Percentiles rank a stretch among this genome's conserved stretches.
Evolutionary conservation across 129 eudicot species (phyloP).

Genomic region (Smallanthus sonchifolius): DNA sequence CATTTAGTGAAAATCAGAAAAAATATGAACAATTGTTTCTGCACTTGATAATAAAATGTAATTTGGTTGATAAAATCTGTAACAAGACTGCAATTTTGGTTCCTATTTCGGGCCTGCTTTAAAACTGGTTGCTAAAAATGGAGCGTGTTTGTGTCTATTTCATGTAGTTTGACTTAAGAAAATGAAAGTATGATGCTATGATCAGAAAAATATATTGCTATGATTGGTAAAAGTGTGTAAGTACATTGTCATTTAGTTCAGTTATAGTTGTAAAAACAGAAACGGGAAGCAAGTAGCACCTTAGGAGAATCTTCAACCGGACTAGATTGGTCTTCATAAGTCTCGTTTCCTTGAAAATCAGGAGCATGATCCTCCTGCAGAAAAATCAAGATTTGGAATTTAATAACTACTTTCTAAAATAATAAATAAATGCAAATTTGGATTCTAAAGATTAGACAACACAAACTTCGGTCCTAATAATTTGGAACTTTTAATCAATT

Average conservation of each 20-base stretch:
- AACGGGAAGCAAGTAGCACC: conserved; percentile 27
- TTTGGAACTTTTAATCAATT: not conserved
- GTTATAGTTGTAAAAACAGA: not conserved
- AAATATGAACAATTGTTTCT: not conserved
- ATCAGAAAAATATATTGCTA: not conserved
- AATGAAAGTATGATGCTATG: not conserved
- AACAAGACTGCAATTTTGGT: not conserved
- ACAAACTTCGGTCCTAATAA: not conserved
- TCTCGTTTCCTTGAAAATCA: conserved; percentile 40
- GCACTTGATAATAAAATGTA: not conserved
- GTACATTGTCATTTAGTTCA: not conserved
- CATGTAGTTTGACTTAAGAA: not conserved
- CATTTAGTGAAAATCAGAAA: not conserved
- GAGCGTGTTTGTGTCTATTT: not conserved
- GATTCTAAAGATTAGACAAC: not conserved
- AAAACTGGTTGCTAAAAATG: not conserved
- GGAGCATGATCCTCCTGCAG: conserved; percentile 50
- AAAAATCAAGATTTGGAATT: not conserved
- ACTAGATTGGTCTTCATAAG: conserved; percentile 36
- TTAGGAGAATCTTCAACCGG: conserved; percentile 39
- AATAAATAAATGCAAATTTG: not conserved
- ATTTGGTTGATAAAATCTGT: not conserved
- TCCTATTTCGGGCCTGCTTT: not conserved
- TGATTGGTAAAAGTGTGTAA: not conserved
- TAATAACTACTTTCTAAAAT: not conserved